A percentile compares a stretch with the other conserved stretches of the same genome.
Conservation (phyloP, 306 rosid genomes). For the peach (Prunus persica) region DNA sequence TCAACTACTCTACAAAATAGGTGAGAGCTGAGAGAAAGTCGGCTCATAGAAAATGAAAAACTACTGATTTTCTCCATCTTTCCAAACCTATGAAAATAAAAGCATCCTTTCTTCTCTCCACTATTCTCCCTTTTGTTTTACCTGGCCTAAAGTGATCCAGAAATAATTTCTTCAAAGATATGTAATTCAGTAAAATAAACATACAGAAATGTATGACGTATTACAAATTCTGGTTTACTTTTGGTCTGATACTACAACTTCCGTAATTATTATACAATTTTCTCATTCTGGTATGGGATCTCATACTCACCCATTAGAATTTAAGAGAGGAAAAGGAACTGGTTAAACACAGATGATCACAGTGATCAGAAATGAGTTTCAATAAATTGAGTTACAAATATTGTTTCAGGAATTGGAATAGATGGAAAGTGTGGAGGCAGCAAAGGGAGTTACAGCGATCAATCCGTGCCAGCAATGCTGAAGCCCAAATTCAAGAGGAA, state of each 20-base stretch:
- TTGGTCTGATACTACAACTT: neutral
- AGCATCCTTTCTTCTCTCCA: too few relatives aligned
- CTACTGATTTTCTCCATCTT: neutral
- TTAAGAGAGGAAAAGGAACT: neutral
- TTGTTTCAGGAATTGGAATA: conserved; percentile 80
- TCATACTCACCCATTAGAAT: neutral
- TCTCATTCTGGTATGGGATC: neutral
- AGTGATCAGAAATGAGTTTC: neutral
- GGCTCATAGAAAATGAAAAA: neutral
- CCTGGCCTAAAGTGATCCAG: neutral
- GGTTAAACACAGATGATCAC: neutral
- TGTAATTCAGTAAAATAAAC: too few relatives aligned
- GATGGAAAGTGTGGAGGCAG: conserved; percentile 70
- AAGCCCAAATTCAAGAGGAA: conserved; percentile 9
- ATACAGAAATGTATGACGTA: neutral
- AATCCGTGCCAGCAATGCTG: conserved; percentile 35
- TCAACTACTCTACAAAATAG: neutral
- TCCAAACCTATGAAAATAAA: neutral
- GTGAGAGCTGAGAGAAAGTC: neutral
- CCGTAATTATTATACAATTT: neutral
- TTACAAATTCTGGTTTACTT: neutral
- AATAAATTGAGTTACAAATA: neutral
- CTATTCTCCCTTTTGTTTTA: too few relatives aligned
- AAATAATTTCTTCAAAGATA: neutral
- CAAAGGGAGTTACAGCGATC: conserved; percentile 48